These are phyloP conservation scores for Lentinula raphanica DNA, from an alignment of 768 basidiomycete genomes.

Conservation along the genomic window DNA sequence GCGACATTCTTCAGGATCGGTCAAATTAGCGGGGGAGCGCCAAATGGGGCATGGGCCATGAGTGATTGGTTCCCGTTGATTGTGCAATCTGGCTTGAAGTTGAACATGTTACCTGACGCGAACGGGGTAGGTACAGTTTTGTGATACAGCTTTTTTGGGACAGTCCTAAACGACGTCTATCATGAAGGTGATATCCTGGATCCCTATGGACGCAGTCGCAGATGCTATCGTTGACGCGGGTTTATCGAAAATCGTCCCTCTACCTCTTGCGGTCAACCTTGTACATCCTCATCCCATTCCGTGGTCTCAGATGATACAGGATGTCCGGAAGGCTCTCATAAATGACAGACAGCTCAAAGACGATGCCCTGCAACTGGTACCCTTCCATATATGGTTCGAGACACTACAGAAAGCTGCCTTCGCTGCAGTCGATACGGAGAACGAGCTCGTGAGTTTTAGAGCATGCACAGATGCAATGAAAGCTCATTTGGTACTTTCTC, in stretches of 20 bases:
- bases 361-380: conserved; percentile 23
- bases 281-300: conserved; percentile 30
- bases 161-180: too few relatives aligned
- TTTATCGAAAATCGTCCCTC: conserved; percentile 13
- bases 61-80: conserved; percentile 45
- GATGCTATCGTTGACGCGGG: conserved; percentile 24
- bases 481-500: too few relatives aligned
- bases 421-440: background rate
- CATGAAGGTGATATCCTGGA: conserved; percentile 36
- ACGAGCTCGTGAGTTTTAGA: background rate
- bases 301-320: conserved; percentile 26
- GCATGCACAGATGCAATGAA: background rate
- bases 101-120: conserved; percentile 24
- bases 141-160: too few relatives aligned
- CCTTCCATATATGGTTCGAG: conserved; percentile 30
- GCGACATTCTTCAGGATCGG: conserved; percentile 38
- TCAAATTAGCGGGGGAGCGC: conserved; percentile 36
- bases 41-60: conserved; percentile 37
- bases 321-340: conserved; percentile 17
- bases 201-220: conserved; percentile 36
- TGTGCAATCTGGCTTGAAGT: conserved; percentile 26
- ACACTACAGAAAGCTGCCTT: conserved; percentile 19
- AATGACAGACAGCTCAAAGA: conserved; percentile 1
- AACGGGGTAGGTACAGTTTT: conserved; percentile 33
- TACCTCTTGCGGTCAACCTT: conserved; percentile 27